A percentile compares a stretch with the other conserved stretches of the same genome.
Evolutionary conservation across 1,284 basidiomycete species (phyloP).

Genomic region (Gomphus sp.): DNA sequence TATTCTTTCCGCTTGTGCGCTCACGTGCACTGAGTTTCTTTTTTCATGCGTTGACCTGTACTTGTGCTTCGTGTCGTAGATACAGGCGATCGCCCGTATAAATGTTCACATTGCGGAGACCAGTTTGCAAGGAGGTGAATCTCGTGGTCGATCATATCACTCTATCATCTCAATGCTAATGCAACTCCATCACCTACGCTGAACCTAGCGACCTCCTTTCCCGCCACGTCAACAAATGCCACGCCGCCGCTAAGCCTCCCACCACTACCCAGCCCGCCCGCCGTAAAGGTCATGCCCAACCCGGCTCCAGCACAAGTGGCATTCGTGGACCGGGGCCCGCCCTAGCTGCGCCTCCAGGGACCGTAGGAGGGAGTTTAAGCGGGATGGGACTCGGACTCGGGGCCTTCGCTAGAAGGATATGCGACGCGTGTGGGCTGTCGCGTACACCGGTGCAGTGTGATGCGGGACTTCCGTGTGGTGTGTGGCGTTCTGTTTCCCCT

Average conservation of each 20-base stretch:
- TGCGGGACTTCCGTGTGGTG: slow-evolving; percentile 6
- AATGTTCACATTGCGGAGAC: slow-evolving; percentile 81
- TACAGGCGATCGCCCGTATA: slow-evolving; percentile 88
- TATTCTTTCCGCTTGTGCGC: slow-evolving; percentile 10
- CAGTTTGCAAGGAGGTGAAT: slow-evolving; percentile 77
- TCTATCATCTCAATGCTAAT: not conserved
- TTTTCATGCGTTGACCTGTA: not conserved
- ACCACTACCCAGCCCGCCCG: slow-evolving; percentile 32
- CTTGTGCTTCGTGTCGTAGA: slow-evolving; percentile 33
- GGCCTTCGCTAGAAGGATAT: not conserved
- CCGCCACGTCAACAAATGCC: slow-evolving; percentile 84
- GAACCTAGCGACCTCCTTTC: slow-evolving; percentile 69
- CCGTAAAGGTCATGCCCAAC: slow-evolving; percentile 37
- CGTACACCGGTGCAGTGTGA: slow-evolving; percentile 10
- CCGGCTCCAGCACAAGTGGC: slow-evolving; percentile 34
- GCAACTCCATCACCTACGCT: not conserved
- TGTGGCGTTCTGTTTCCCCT: not conserved
- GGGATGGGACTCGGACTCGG: not conserved
- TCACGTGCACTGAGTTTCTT: slow-evolving; percentile 6
- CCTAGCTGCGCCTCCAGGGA: not conserved
- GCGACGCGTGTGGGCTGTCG: slow-evolving; percentile 5
- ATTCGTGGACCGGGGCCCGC: slow-evolving; percentile 25
- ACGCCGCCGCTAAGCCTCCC: slow-evolving; percentile 61
- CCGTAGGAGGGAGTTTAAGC: not conserved
- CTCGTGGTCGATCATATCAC: slow-evolving; percentile 14